phyloP scores from a whole-genome alignment of 2,329 filamentous ascomycete species.

The Aspergillus persii region DNA sequence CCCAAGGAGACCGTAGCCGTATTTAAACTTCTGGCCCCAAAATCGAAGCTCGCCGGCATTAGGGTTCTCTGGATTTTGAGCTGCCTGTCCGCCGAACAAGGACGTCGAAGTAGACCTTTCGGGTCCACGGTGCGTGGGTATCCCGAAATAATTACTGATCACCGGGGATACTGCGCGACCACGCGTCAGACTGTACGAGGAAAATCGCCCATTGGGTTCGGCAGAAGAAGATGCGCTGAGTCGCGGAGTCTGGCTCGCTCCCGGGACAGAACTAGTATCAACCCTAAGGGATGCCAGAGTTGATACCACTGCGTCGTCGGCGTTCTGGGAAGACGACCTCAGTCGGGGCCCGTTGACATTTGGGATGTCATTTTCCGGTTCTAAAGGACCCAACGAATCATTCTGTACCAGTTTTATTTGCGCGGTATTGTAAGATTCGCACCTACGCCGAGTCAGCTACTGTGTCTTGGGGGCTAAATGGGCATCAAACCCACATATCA shows the following conservation, averaged over 20 bases:
- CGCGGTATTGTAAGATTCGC: slow-evolving; percentile 48
- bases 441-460: slow-evolving; percentile 29
- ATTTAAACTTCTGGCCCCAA: slow-evolving; percentile 52
- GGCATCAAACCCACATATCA: slow-evolving; percentile 46
- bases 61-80: slow-evolving; percentile 37
- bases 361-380: slow-evolving; percentile 24
- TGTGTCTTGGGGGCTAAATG: neutral
- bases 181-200: slow-evolving; percentile 37
- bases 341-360: slow-evolving; percentile 15
- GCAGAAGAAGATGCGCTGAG: slow-evolving; percentile 20
- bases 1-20: slow-evolving; percentile 36
- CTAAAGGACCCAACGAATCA: slow-evolving; percentile 23
- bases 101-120: slow-evolving; percentile 30
- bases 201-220: slow-evolving; percentile 23
- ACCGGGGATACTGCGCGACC: slow-evolving; percentile 43
- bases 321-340: slow-evolving; percentile 29
- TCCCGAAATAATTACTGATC: slow-evolving; percentile 47
- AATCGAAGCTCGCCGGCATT: slow-evolving; percentile 59
- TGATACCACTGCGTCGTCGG: slow-evolving; percentile 21
- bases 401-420: slow-evolving; percentile 42
- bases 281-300: slow-evolving; percentile 28
- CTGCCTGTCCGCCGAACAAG: slow-evolving; percentile 23
- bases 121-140: slow-evolving; percentile 34
- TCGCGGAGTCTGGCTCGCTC: slow-evolving; percentile 16
- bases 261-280: slow-evolving; percentile 26